Evolutionary conservation across 163 green algal species (phyloP).

Genomic region (Chloroidium sp.): DNA sequence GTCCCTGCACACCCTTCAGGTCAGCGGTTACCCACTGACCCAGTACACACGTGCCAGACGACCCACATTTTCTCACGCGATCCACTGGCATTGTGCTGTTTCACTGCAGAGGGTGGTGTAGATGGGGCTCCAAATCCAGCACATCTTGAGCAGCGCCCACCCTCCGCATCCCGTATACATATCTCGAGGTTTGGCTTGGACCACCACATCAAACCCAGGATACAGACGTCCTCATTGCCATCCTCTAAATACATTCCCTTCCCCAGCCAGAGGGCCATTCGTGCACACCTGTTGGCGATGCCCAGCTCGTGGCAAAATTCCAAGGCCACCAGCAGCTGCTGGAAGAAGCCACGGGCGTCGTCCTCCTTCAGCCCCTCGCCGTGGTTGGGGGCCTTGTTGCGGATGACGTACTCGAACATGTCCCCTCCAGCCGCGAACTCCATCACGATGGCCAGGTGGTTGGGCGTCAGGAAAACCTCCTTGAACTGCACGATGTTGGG

Average conservation of each 20-base stretch:
- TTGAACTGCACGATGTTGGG: slow-evolving; percentile 42
- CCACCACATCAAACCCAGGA: neutral
- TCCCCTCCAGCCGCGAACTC: slow-evolving; percentile 46
- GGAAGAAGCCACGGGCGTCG: slow-evolving; percentile 52
- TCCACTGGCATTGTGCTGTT: too few relatives aligned
- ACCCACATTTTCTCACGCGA: too few relatives aligned
- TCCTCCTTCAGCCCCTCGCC: slow-evolving; percentile 32
- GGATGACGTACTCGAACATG: slow-evolving; percentile 40
- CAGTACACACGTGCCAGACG: too few relatives aligned
- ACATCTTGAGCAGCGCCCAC: too few relatives aligned
- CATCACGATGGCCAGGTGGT: slow-evolving; percentile 56
- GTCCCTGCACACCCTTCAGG: slow-evolving; percentile 7
- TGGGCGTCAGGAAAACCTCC: slow-evolving; percentile 43
- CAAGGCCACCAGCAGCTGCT: slow-evolving; percentile 54
- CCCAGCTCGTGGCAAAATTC: slow-evolving; percentile 58
- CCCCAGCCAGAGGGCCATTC: neutral
- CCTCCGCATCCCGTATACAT: too few relatives aligned
- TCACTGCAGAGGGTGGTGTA: too few relatives aligned
- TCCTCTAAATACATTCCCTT: neutral
- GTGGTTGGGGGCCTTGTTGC: slow-evolving; percentile 15
- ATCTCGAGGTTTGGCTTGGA: too few relatives aligned
- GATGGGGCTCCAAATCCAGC: too few relatives aligned
- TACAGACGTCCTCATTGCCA: neutral
- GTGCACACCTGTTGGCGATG: slow-evolving; percentile 25
- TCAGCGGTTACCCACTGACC: too few relatives aligned